Evolutionary conservation across 148 eudicot genomes (phyloP).

Genomic region (Chenopodium formosanum): DNA sequence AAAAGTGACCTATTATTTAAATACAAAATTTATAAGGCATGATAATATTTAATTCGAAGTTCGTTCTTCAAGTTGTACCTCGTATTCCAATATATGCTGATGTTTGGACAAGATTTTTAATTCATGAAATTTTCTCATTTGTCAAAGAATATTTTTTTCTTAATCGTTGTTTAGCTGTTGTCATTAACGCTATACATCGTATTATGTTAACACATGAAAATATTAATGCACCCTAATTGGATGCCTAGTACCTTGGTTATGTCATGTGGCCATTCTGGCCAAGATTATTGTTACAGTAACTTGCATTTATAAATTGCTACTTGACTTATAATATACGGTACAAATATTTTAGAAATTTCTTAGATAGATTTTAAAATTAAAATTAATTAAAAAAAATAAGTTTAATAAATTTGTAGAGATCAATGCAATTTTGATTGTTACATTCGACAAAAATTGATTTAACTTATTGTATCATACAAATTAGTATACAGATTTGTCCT

Average conservation of each 20-base stretch:
- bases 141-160: not conserved
- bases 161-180: not conserved
- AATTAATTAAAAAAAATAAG: too few species aligned
- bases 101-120: not conserved
- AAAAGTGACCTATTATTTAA: too few species aligned
- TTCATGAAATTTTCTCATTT: not conserved
- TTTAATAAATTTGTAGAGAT: not conserved
- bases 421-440: not conserved
- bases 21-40: too few species aligned
- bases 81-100: not conserved
- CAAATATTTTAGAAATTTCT: too few species aligned
- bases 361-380: not conserved
- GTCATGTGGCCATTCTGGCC: constrained; percentile 8
- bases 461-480: not conserved
- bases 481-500: not conserved
- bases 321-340: not conserved
- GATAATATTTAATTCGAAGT: too few species aligned
- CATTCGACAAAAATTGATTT: not conserved
- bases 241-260: not conserved
- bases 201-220: not conserved
- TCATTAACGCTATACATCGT: not conserved
- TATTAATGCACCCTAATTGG: not conserved
- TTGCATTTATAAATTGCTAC: not conserved
- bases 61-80: too few species aligned
- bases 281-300: not conserved